These are phyloP conservation scores for Trichoderma endophyticum DNA, from an alignment of 2,329 filamentous ascomycete species.

Conservation along the genomic window DNA sequence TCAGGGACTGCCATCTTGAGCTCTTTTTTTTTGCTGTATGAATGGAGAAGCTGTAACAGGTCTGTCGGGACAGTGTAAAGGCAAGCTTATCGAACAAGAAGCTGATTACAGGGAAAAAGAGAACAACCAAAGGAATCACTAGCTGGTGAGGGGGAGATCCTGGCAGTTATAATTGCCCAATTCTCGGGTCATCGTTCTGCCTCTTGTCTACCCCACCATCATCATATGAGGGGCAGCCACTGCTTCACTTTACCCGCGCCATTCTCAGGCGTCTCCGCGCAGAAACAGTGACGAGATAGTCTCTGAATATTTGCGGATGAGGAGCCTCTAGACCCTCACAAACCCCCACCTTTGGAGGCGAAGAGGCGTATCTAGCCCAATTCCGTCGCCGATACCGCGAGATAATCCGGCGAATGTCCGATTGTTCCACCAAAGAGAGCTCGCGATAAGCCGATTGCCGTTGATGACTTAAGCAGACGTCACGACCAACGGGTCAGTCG, in stretches of 20 bases:
- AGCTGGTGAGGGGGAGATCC: neutral
- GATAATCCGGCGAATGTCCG: neutral
- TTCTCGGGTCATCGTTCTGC: neutral
- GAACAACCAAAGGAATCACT: neutral
- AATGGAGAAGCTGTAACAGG: neutral
- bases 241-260: slow-evolving; percentile 12
- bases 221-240: slow-evolving; percentile 9
- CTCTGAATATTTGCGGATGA: neutral
- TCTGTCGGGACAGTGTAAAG: neutral
- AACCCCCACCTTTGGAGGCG: slow-evolving; percentile 2
- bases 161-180: neutral
- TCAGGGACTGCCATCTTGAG: slow-evolving; percentile 53
- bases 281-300: neutral
- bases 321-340: neutral
- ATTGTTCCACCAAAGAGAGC: slow-evolving; percentile 20
- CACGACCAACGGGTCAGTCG: neutral
- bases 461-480: neutral
- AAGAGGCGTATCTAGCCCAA: neutral
- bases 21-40: neutral
- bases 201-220: slow-evolving; percentile 12
- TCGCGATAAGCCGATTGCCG: neutral
- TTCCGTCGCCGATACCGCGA: neutral
- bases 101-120: neutral
- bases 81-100: neutral
- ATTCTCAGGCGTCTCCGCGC: neutral